Percentiles rank a stretch among this genome's conserved stretches.
Evolutionary conservation across 1,139 yeast genomes (phyloP).

Genomic region (Pichia sp.): DNA sequence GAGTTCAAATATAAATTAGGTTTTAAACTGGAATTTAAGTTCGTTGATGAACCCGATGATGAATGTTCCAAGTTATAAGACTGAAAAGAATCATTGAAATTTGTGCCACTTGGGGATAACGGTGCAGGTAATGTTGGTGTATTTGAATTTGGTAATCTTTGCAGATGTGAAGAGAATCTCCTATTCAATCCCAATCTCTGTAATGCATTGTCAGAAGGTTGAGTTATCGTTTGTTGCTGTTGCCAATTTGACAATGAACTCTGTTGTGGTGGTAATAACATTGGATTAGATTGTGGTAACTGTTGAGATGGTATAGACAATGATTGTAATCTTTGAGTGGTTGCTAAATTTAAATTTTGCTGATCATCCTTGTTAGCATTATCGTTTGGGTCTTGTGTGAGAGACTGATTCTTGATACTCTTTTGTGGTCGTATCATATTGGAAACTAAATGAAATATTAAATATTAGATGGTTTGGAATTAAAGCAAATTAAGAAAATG

Average conservation of each 20-base stretch:
- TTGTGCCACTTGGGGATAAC: constrained; percentile 6
- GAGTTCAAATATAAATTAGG: neutral
- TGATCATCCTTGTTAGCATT: neutral
- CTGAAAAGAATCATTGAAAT: neutral
- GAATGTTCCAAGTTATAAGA: neutral
- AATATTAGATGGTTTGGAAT: neutral
- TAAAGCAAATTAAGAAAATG: neutral
- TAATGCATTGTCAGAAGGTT: constrained; percentile 15
- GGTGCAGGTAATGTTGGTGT: constrained; percentile 5
- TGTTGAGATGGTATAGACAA: neutral
- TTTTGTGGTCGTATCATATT: neutral
- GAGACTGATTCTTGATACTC: neutral
- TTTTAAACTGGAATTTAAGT: neutral
- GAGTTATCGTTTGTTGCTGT: constrained; percentile 7
- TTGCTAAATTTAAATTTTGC: constrained; percentile 2
- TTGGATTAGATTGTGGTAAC: constrained; percentile 7
- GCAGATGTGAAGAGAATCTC: constrained; percentile 17
- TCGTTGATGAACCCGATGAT: neutral
- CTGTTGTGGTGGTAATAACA: constrained; percentile 5
- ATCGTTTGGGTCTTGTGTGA: neutral
- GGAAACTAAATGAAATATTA: too few relatives aligned
- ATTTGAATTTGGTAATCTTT: constrained; percentile 16
- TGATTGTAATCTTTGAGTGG: neutral
- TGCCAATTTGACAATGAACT: constrained; percentile 4
- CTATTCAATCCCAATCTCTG: constrained; percentile 15